A percentile compares a stretch with the other conserved stretches of the same genome.
Evolutionary conservation across 208 protist genomes (phyloP).

Genomic region (Tritrichomonas musculus): DNA sequence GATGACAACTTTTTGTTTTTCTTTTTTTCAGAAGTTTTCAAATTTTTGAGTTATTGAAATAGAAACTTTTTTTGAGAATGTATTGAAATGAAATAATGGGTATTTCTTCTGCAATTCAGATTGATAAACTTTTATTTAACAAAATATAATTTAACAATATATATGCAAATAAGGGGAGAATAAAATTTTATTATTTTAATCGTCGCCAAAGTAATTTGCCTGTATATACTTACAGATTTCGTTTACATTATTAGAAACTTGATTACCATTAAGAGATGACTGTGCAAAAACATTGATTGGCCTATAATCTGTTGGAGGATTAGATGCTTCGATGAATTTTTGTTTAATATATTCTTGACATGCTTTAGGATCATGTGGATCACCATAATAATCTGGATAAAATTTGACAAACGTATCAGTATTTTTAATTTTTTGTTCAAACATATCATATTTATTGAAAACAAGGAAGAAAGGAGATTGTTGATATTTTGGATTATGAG

Average conservation of each 20-base stretch:
- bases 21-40: too few species aligned
- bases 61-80: too few species aligned
- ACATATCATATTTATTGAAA: conserved; percentile 26
- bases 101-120: too few species aligned
- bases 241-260: neutral
- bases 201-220: neutral
- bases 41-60: too few species aligned
- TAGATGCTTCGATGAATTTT: neutral
- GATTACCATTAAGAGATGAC: neutral
- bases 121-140: too few species aligned
- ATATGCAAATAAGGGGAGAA: too few species aligned
- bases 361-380: neutral
- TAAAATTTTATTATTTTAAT: too few species aligned
- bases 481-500: neutral
- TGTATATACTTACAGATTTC: neutral
- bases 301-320: neutral
- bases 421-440: neutral
- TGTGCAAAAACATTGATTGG: neutral
- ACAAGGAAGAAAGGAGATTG: neutral
- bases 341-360: neutral
- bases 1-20: too few species aligned
- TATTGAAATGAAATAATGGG: too few species aligned
- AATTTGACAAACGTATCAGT: neutral
- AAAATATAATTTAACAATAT: too few species aligned
- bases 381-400: neutral